Conservation (phyloP, 495 filamentous ascomycete genomes). For the Trichoderma reesei region DNA sequence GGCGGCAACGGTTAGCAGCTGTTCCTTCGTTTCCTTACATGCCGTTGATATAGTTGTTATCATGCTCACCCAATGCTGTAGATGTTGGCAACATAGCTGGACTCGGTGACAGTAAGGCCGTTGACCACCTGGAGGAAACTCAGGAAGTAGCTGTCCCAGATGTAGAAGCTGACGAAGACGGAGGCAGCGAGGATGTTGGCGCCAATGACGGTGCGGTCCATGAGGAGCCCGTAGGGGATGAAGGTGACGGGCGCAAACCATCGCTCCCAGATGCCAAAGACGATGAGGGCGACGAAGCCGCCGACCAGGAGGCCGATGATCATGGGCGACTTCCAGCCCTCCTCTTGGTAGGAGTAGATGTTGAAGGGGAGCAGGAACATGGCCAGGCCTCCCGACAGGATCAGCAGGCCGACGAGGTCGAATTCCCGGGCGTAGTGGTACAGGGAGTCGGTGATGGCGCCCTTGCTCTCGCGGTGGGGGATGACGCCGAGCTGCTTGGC, state of each 20-base stretch:
- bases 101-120: conserved; percentile 41
- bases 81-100: conserved; percentile 56
- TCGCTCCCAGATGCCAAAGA: conserved; percentile 52
- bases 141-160: conserved; percentile 58
- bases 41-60: too few relatives aligned
- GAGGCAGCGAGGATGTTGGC: conserved; percentile 46
- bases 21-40: too few relatives aligned
- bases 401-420: conserved; percentile 46
- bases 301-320: conserved; percentile 51
- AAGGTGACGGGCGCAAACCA: conserved; percentile 46
- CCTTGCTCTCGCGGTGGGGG: conserved; percentile 31
- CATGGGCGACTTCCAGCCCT: conserved; percentile 38
- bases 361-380: conserved; percentile 57
- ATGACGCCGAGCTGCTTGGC: conserved; percentile 46
- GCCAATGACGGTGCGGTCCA: conserved; percentile 54
- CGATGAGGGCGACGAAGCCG: conserved; percentile 44
- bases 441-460: conserved; percentile 38
- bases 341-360: conserved; percentile 34
- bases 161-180: conserved; percentile 55
- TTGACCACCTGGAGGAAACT: conserved; percentile 68
- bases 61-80: conserved; percentile 48
- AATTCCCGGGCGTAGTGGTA: conserved; percentile 50
- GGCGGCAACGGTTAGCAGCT: too few relatives aligned
- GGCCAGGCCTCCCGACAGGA: conserved; percentile 48
- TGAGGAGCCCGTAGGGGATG: conserved; percentile 50